Percentiles rank a stretch among this genome's conserved stretches.
Conservation (phyloP, 2,329 filamentous ascomycete species). For the Cladophialophora bantiana region DNA sequence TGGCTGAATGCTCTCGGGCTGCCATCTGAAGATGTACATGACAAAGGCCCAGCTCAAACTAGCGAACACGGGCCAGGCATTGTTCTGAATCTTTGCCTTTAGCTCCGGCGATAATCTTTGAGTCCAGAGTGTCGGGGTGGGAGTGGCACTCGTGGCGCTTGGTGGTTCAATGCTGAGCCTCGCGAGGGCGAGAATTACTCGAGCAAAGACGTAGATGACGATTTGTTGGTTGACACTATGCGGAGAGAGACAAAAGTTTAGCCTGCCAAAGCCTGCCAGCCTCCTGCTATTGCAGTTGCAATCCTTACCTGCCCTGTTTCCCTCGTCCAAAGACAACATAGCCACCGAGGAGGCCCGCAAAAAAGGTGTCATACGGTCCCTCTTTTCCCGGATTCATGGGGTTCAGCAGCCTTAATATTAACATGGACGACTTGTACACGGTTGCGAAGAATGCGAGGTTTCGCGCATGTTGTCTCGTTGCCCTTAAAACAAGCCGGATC, state of each 20-base stretch:
- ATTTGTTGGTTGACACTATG: conserved; percentile 64
- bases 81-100: conserved; percentile 62
- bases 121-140: conserved; percentile 38
- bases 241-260: conserved; percentile 8
- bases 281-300: conserved; percentile 72
- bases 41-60: conserved; percentile 89
- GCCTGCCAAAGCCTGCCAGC: not conserved
- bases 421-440: conserved; percentile 85
- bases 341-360: conserved; percentile 86
- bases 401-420: conserved; percentile 70
- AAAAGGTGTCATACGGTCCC: conserved; percentile 80
- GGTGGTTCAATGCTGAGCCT: conserved; percentile 76
- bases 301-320: conserved; percentile 61
- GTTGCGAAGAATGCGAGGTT: conserved; percentile 92
- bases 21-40: conserved; percentile 93
- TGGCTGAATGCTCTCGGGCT: conserved; percentile 88
- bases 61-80: conserved; percentile 93
- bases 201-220: conserved; percentile 95
- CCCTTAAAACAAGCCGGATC: conserved; percentile 75
- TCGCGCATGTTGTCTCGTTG: conserved; percentile 86
- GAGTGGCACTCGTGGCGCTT: conserved; percentile 43
- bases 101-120: conserved; percentile 42
- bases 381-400: conserved; percentile 58
- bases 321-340: conserved; percentile 92
- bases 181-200: conserved; percentile 83